Evolutionary conservation across 2,329 filamentous ascomycete species (phyloP).

Genomic region (Ceratocystis alfenasii): DNA sequence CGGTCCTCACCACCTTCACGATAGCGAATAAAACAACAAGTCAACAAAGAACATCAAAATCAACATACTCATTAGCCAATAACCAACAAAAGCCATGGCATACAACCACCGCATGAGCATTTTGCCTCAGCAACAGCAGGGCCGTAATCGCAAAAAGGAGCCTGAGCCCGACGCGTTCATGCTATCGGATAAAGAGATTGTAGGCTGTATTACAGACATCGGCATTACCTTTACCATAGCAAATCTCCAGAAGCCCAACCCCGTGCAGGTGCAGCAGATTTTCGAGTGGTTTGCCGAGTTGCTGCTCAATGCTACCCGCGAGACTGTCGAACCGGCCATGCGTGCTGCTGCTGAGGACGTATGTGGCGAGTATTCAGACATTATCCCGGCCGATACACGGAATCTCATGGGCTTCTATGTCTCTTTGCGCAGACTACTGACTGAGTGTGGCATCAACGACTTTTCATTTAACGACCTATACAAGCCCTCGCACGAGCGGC

Average conservation of each 20-base stretch:
- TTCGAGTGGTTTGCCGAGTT: conserved; percentile 97
- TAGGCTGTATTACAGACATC: conserved; percentile 93
- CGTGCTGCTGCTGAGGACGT: conserved; percentile 79
- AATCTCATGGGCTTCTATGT: conserved; percentile 95
- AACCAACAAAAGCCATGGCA: conserved; percentile 34
- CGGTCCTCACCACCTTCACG: not conserved
- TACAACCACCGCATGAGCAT: conserved; percentile 52
- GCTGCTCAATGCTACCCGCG: conserved; percentile 83
- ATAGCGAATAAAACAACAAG: not conserved
- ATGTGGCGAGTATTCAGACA: conserved; percentile 70
- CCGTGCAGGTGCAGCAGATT: conserved; percentile 88
- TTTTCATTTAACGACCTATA: conserved; percentile 90
- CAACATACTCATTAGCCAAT: no score
- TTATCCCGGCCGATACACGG: conserved; percentile 75
- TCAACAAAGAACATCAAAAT: not conserved
- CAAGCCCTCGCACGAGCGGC: conserved; percentile 75
- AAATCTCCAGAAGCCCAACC: conserved; percentile 87
- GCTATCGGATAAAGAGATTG: conserved; percentile 66
- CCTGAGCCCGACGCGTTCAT: conserved; percentile 49
- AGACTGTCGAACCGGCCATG: conserved; percentile 92
- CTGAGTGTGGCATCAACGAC: conserved; percentile 83
- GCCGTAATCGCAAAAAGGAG: conserved; percentile 46
- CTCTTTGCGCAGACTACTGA: conserved; percentile 63
- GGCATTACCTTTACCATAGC: conserved; percentile 77
- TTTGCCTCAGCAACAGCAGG: conserved; percentile 40